phyloP scores from a whole-genome alignment of 148 eudicot genomes.

The Amaranthus cruentus region DNA sequence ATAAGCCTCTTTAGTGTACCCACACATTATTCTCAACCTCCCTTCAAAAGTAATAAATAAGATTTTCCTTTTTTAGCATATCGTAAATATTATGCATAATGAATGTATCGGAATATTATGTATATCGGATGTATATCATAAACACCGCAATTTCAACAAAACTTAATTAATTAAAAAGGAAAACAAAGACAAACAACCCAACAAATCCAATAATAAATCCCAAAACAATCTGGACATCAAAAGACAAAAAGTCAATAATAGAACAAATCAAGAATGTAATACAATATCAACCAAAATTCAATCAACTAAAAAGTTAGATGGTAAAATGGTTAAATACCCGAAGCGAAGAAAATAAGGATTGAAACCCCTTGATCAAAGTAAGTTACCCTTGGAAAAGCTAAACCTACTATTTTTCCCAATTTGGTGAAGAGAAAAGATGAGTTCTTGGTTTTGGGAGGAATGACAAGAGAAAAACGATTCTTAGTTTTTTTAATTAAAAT shows the following conservation, averaged over 20 bases:
- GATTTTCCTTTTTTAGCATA: no score
- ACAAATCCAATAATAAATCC: background rate
- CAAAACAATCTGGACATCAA: background rate
- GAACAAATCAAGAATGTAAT: background rate
- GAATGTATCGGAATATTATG: no score
- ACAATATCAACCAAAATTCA: background rate
- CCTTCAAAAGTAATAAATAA: no score
- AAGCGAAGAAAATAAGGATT: constrained; percentile 30
- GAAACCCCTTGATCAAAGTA: constrained; percentile 23
- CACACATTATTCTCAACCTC: no score
- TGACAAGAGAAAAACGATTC: no score
- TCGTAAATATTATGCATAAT: no score
- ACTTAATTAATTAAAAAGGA: background rate
- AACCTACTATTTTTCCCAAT: no score
- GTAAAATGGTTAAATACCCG: constrained; percentile 23
- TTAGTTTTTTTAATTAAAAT: no score
- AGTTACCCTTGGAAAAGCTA: no score
- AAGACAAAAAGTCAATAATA: background rate
- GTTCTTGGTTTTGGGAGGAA: no score
- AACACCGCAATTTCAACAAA: background rate
- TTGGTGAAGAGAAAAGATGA: no score
- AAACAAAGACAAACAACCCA: background rate
- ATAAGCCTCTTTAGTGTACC: no score
- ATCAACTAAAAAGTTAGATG: background rate
- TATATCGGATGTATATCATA: background rate